Evolutionary conservation across 805 yeast genomes (phyloP), one percentile per base, ranked within the genome.

Genomic region (Saturnispora diversa): DNA sequence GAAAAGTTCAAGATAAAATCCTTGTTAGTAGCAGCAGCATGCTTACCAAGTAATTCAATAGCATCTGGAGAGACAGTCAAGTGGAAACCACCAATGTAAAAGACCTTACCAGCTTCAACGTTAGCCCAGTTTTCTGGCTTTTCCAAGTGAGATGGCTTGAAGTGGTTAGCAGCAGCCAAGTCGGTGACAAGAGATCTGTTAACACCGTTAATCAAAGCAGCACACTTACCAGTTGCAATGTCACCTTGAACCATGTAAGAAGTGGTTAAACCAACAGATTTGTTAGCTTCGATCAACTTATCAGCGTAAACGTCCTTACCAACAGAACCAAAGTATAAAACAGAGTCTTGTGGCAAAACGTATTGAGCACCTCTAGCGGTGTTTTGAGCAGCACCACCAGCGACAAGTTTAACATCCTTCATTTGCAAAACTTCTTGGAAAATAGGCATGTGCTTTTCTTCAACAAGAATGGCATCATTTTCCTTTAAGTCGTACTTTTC

Each of bases 371-470:
- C 99, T 68, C 99, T 80, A 44, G 97, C 97, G 49, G 97, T 77
- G 72, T 92, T 92, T 70, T 92, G 99, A 46, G 97, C 98, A 55
- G 99, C 99, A 62, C 99, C 99, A 53, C 99, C 99, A 47, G 99
- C 98, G 52, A 90, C 76, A 46, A 78, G 65, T 54, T 77, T 74
- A 47, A 85, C 77, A 44, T 71, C 74, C 27, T 72, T 68, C 59
- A 66, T 67, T 27, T 69, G 62, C 41, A 86, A 66, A 50, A 84
- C 74, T 63, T 92, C 97, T 44, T 75, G 80, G 64, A 70, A 92
- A 59, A 92, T 84, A 41, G 90, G 84, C 77, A 78, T 65, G 68
- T 86, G 96, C 62, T 80, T 73, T 49, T 77, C 87, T 52, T 84
- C 94, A 31, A 65, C 70, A 49, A 92, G 75, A 54, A 92, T 87